A percentile compares a stretch with the other conserved stretches of the same genome.
Evolutionary conservation across 2,329 filamentous ascomycete genomes (phyloP).

Genomic region (Claviceps fusiformis): DNA sequence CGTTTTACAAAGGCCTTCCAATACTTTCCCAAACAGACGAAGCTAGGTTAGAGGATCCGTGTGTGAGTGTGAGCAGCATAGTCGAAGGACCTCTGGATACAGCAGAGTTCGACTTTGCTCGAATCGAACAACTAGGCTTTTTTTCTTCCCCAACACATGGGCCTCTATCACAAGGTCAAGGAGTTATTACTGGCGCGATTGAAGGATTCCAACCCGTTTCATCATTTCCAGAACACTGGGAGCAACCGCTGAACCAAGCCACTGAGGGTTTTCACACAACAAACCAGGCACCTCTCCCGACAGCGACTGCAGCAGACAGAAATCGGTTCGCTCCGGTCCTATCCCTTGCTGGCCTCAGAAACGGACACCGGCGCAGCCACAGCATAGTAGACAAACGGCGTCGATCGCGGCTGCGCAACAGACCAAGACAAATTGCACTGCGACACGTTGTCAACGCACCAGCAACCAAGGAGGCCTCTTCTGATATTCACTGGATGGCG

Average conservation of each 20-base stretch:
- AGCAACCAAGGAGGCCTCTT: slow-evolving; percentile 11
- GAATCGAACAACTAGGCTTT: slow-evolving; percentile 20
- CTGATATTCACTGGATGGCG: slow-evolving; percentile 23
- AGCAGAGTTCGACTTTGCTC: slow-evolving; percentile 21
- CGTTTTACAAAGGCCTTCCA: slow-evolving; percentile 8
- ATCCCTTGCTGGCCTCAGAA: neutral
- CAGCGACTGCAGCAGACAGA: neutral
- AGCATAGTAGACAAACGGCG: slow-evolving; percentile 11
- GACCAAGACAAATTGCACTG: slow-evolving; percentile 20
- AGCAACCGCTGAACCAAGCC: slow-evolving; percentile 7
- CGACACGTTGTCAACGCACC: slow-evolving; percentile 11
- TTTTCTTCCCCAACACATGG: slow-evolving; percentile 11
- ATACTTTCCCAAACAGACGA: slow-evolving; percentile 14
- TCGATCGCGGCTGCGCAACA: slow-evolving; percentile 13
- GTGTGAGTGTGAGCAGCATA: slow-evolving; percentile 14
- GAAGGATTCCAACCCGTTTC: slow-evolving; percentile 8
- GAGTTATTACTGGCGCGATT: slow-evolving; percentile 8
- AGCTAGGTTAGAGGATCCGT: slow-evolving; percentile 13
- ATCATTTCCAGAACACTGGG: slow-evolving; percentile 14
- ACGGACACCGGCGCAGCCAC: neutral
- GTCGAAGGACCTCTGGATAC: slow-evolving; percentile 17
- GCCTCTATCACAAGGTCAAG: slow-evolving; percentile 19
- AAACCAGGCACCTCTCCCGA: neutral
- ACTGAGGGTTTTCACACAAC: slow-evolving; percentile 4
- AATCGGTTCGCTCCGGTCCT: neutral